Percentiles rank a stretch among this genome's conserved stretches.
Conservation (phyloP, 441 rosid species). For the Daphne laureola region DNA sequence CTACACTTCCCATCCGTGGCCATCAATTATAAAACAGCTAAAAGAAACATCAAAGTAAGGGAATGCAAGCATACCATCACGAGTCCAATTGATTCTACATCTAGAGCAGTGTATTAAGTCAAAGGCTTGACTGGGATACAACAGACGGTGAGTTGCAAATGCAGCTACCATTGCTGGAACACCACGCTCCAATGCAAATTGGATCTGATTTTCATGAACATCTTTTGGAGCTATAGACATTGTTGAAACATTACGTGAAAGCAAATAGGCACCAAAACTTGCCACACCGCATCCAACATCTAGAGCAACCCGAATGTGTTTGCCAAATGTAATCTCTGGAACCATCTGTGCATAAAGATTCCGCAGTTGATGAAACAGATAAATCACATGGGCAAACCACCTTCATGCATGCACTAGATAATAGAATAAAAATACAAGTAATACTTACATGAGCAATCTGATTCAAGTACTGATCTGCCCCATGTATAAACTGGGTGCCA, state of each 20-base stretch:
- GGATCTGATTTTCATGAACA: slow-evolving; percentile 98
- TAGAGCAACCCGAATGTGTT: slow-evolving; percentile 56
- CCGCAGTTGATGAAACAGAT: slow-evolving; percentile 15
- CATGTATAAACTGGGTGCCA: slow-evolving; percentile 98
- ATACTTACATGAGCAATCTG: slow-evolving; percentile 65
- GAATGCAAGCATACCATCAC: slow-evolving; percentile 57
- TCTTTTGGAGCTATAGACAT: slow-evolving; percentile 97
- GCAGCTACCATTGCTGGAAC: slow-evolving; percentile 99
- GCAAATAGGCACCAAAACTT: slow-evolving; percentile 95
- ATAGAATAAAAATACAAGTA: background rate
- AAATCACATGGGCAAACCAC: slow-evolving; percentile 7
- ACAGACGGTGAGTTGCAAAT: slow-evolving; percentile 65
- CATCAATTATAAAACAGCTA: background rate
- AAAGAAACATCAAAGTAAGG: slow-evolving; percentile 3
- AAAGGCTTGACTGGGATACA: slow-evolving; percentile 96
- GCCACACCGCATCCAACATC: slow-evolving; percentile 99
- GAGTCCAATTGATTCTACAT: slow-evolving; percentile 99
- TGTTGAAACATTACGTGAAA: slow-evolving; percentile 63
- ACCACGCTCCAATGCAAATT: slow-evolving; percentile 98
- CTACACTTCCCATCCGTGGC: too few species aligned
- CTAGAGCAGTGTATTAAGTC: slow-evolving; percentile 95
- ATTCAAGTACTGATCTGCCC: slow-evolving; percentile 84
- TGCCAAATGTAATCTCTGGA: slow-evolving; percentile 71
- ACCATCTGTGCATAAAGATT: slow-evolving; percentile 52
- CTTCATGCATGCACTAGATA: slow-evolving; percentile 2